Evolutionary conservation across 176 grass and related monocot genomes (phyloP).

Genomic region (Metroxylon sagu): DNA sequence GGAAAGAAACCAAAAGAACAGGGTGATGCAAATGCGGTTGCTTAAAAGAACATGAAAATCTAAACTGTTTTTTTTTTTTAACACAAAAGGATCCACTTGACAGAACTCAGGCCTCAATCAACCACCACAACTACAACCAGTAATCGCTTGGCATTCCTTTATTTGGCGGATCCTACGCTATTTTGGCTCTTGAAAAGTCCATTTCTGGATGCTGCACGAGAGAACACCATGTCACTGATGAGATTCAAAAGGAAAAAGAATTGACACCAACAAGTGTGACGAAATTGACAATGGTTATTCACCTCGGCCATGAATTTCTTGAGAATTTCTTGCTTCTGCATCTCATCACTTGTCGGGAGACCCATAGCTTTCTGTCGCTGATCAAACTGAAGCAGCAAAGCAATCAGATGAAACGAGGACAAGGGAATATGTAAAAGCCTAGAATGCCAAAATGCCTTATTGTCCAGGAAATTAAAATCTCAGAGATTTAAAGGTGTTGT

Average conservation of each 20-base stretch:
- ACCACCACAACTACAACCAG: too few species aligned
- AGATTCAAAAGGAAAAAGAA: background rate
- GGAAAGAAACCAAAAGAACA: too few species aligned
- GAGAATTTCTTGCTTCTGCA: slow-evolving; percentile 90
- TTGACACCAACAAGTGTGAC: background rate
- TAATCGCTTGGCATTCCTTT: too few species aligned
- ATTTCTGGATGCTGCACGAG: slow-evolving; percentile 34
- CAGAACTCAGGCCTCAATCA: too few species aligned
- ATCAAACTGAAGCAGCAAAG: slow-evolving; percentile 49
- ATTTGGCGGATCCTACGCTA: background rate
- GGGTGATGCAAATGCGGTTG: too few species aligned
- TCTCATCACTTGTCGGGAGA: slow-evolving; percentile 81
- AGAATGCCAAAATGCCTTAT: too few species aligned
- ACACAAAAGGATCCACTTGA: too few species aligned
- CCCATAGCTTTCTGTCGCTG: slow-evolving; percentile 97
- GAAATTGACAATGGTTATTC: background rate
- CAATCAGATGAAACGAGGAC: background rate
- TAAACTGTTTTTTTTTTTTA: too few species aligned
- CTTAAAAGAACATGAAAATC: too few species aligned
- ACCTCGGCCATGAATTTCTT: slow-evolving; percentile 97
- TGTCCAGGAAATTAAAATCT: too few species aligned
- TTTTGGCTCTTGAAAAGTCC: slow-evolving; percentile 47
- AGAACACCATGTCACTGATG: slow-evolving; percentile 3
- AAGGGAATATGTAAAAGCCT: background rate
- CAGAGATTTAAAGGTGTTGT: too few species aligned